Percentiles rank a stretch among this genome's conserved stretches.
These are phyloP conservation scores for Lasiosphaeria miniovina DNA, from an alignment of 495 filamentous ascomycete genomes.

Conservation along the genomic window DNA sequence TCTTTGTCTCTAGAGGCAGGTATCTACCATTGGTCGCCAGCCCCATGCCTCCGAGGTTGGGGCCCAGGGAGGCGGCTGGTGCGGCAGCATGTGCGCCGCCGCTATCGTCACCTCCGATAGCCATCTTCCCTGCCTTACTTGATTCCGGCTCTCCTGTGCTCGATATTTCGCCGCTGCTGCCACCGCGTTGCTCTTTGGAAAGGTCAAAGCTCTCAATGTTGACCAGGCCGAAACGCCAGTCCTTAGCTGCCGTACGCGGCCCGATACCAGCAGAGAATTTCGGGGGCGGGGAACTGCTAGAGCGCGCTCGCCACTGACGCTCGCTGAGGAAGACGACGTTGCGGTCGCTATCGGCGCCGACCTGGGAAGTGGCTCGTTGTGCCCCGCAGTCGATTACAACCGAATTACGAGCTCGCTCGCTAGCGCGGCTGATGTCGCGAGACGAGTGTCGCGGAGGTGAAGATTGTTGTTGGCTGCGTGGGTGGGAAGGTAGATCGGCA, in stretches of 20 bases:
- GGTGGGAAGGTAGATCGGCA: conserved; percentile 44
- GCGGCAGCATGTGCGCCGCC: conserved; percentile 17
- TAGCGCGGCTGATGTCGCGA: not conserved
- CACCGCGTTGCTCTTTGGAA: conserved; percentile 15
- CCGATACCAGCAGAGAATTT: conserved; percentile 34
- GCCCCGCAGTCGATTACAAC: conserved; percentile 46
- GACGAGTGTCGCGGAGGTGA: not conserved
- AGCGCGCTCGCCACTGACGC: conserved; percentile 31
- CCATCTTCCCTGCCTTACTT: conserved; percentile 4
- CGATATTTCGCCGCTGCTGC: conserved; percentile 6
- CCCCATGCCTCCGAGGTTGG: conserved; percentile 42
- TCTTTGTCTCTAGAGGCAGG: conserved; percentile 68
- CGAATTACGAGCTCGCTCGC: not conserved
- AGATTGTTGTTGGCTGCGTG: conserved; percentile 13
- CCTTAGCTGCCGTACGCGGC: conserved; percentile 36
- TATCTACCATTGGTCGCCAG: conserved; percentile 69
- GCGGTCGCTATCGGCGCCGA: conserved; percentile 14
- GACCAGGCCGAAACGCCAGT: conserved; percentile 48
- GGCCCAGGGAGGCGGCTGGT: conserved; percentile 42
- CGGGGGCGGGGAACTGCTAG: conserved; percentile 26
- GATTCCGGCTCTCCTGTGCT: not conserved
- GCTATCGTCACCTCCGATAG: not conserved
- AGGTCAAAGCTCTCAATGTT: conserved; percentile 45
- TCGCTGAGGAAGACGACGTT: conserved; percentile 30
- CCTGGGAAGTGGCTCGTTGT: conserved; percentile 26